phyloP scores from a whole-genome alignment of 2,329 filamentous ascomycete species.

The Pseudogymnoascus sp. region DNA sequence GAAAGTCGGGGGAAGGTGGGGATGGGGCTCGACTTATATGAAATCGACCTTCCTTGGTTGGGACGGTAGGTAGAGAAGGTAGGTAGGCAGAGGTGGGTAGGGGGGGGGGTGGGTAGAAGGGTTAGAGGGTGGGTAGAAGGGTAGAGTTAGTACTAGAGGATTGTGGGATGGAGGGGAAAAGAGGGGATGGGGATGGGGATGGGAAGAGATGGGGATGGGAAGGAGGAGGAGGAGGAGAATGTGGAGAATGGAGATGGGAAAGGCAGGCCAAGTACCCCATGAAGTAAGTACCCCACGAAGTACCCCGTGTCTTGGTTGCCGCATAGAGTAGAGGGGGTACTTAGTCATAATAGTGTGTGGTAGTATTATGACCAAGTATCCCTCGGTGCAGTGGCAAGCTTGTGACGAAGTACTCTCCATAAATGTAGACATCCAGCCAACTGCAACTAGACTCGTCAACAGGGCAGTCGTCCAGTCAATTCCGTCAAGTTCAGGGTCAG shows the following conservation, averaged over 20 bases:
- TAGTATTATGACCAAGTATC: not conserved
- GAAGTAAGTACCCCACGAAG: not conserved
- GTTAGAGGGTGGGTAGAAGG: no score
- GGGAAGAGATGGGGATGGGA: not conserved
- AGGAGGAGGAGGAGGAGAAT: not conserved
- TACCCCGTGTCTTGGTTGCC: not conserved
- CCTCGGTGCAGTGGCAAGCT: not conserved
- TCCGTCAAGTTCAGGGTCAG: not conserved
- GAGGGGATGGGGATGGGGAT: not conserved
- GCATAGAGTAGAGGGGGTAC: not conserved
- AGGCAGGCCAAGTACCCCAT: not conserved
- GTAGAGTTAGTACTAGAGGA: not conserved
- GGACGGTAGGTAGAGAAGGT: not conserved
- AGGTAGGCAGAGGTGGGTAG: no score
- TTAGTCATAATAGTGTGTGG: not conserved
- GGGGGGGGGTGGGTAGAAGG: no score
- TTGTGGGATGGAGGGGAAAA: not conserved
- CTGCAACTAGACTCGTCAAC: not conserved
- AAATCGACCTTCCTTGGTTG: not conserved
- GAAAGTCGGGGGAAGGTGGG: slow-evolving; percentile 1
- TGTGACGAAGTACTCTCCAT: not conserved
- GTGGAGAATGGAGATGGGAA: not conserved
- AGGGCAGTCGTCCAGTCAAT: no score
- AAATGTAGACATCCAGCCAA: not conserved
- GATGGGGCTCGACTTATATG: not conserved